phyloP scores from a whole-genome alignment of 2,329 filamentous ascomycete genomes.

The Cladorrhinum sp. region DNA sequence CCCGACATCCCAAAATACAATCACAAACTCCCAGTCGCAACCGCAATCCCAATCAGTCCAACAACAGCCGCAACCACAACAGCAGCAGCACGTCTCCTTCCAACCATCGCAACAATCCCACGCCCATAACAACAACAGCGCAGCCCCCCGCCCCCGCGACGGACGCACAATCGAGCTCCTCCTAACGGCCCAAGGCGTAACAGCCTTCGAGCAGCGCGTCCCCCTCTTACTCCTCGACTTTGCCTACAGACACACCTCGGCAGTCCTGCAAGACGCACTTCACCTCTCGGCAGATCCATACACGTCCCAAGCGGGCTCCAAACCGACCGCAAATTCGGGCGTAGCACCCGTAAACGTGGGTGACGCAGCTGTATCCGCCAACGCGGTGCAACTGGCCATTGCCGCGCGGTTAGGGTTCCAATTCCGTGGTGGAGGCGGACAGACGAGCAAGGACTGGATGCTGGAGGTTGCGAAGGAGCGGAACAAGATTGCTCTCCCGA shows the following conservation, averaged over 20 bases:
- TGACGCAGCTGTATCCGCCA: conserved; percentile 60
- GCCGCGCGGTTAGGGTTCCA: conserved; percentile 65
- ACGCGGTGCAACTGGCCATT: conserved; percentile 71
- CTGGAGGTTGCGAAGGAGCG: conserved; percentile 69
- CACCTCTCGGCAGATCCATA: conserved; percentile 69
- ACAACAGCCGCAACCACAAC: conserved; percentile 29
- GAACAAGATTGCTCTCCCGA: conserved; percentile 64
- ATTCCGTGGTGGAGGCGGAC: conserved; percentile 52
- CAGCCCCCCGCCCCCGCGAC: conserved; percentile 67
- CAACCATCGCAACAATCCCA: neutral
- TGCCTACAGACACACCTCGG: conserved; percentile 76
- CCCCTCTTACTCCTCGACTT: conserved; percentile 82
- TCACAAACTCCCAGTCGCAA: conserved; percentile 28
- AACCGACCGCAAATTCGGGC: conserved; percentile 48
- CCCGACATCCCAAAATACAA: conserved; percentile 18
- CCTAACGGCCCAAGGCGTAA: conserved; percentile 74
- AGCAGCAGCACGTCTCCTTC: conserved; percentile 18
- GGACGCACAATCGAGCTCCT: conserved; percentile 76
- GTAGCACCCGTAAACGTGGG: conserved; percentile 44
- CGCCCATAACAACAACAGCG: conserved; percentile 29
- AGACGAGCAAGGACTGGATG: conserved; percentile 71
- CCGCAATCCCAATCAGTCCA: conserved; percentile 29
- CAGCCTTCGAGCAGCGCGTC: conserved; percentile 76
- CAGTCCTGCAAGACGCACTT: conserved; percentile 67
- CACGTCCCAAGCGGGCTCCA: conserved; percentile 53